Evolutionary conservation across 805 yeast species (phyloP).

Genomic region (Sugiyamaella marilandica): DNA sequence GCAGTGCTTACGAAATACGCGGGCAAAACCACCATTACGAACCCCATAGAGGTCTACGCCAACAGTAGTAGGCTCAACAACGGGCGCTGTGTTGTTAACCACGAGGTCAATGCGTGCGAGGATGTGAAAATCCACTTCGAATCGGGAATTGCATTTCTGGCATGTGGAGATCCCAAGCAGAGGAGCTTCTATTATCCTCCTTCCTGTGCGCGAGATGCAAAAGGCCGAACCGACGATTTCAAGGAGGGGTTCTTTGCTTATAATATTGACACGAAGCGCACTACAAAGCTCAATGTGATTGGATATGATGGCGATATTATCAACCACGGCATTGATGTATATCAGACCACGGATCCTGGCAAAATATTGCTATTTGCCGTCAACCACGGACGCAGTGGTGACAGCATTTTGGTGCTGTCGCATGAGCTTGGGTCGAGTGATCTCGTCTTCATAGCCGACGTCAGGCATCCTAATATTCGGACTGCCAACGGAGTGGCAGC

Average conservation of each 20-base stretch:
- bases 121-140: conserved; percentile 4
- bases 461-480: conserved; percentile 2
- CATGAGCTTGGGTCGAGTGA: conserved; percentile 7
- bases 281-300: conserved; percentile 1
- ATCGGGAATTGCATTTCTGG: conserved; percentile 7
- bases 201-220: background rate
- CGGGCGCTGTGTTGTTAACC: background rate
- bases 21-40: background rate
- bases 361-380: conserved; percentile 1
- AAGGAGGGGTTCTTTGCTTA: conserved; percentile 1
- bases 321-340: conserved; percentile 6
- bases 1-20: background rate
- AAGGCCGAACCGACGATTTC: conserved; percentile 1
- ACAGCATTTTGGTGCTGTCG: conserved; percentile 3
- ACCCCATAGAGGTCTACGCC: conserved; percentile 3
- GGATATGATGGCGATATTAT: conserved; percentile 7
- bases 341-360: background rate
- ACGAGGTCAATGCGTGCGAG: conserved; percentile 5
- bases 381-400: conserved; percentile 9
- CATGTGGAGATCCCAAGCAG: conserved; percentile 6
- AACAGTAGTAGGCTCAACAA: conserved; percentile 3
- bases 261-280: background rate
- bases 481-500: conserved; percentile 10
- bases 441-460: conserved; percentile 4
- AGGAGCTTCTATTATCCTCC: conserved; percentile 5